These are phyloP conservation scores for Crotalaria pallida DNA, from an alignment of 306 rosid species.

Conservation along the genomic window DNA sequence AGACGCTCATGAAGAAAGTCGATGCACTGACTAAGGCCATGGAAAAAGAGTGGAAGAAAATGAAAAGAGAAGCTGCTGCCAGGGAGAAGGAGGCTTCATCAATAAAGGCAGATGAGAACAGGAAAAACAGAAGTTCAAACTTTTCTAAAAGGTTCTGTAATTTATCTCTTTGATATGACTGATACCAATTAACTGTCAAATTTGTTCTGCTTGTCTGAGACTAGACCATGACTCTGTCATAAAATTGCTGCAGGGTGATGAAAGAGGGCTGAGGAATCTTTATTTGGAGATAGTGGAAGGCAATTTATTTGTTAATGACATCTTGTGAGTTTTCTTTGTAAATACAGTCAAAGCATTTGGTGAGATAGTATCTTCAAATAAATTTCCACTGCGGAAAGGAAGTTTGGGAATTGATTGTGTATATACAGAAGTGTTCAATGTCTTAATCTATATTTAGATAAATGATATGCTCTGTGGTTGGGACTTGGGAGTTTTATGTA, in stretches of 20 bases:
- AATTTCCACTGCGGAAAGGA: slow-evolving; percentile 5
- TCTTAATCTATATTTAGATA: slow-evolving; percentile 20
- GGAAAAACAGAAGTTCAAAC: slow-evolving; percentile 37
- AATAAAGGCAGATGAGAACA: slow-evolving; percentile 39
- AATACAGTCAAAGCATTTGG: slow-evolving; percentile 19
- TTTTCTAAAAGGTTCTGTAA: slow-evolving; percentile 48
- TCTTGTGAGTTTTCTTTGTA: slow-evolving; percentile 34
- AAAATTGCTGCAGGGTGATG: slow-evolving; percentile 42
- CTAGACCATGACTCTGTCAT: slow-evolving; percentile 1
- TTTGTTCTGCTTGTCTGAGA: background rate
- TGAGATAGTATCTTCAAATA: slow-evolving; percentile 27
- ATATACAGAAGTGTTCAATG: slow-evolving; percentile 20
- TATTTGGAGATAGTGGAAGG: slow-evolving; percentile 25
- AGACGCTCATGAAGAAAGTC: slow-evolving; percentile 75
- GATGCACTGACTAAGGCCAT: slow-evolving; percentile 71
- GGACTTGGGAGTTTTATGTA: slow-evolving; percentile 7
- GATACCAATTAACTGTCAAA: background rate
- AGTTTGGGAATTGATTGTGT: slow-evolving; percentile 21
- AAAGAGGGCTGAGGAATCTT: slow-evolving; percentile 28
- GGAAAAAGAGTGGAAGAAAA: slow-evolving; percentile 70
- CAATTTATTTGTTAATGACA: slow-evolving; percentile 1
- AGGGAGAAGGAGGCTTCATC: slow-evolving; percentile 67
- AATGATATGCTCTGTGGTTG: slow-evolving; percentile 12
- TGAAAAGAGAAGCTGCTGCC: slow-evolving; percentile 68
- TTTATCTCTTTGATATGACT: background rate